Conservation (phyloP, 768 basidiomycete genomes). For the Chalciporus piperatus region DNA sequence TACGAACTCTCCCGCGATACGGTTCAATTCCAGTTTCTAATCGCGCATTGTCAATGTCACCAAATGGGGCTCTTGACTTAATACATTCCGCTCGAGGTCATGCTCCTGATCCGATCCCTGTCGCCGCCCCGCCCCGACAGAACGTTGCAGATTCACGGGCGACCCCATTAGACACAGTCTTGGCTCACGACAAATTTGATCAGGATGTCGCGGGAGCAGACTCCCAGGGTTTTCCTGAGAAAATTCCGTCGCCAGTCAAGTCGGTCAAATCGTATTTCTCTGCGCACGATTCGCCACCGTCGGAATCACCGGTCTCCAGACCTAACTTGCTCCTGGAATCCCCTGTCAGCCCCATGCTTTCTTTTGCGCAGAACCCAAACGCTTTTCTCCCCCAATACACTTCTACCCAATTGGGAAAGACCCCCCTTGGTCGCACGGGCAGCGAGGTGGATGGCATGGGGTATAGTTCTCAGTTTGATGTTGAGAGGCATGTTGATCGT, state of each 20-base stretch:
- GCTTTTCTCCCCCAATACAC: conserved; percentile 37
- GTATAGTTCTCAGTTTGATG: conserved; percentile 58
- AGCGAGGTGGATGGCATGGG: conserved; percentile 37
- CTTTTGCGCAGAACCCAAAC: conserved; percentile 35
- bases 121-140: neutral
- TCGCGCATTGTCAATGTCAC: neutral
- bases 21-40: neutral
- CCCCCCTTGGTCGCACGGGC: conserved; percentile 15
- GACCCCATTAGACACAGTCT: neutral
- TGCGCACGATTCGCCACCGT: conserved; percentile 35
- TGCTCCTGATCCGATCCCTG: neutral
- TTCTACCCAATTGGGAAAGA: conserved; percentile 35
- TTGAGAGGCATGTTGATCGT: conserved; percentile 51
- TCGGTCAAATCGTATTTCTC: conserved; percentile 37
- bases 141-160: neutral
- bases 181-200: conserved; percentile 5
- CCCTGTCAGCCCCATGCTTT: conserved; percentile 32
- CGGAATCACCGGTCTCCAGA: conserved; percentile 22
- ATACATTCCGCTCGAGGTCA: conserved; percentile 5
- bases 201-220: neutral
- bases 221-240: conserved; percentile 1
- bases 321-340: conserved; percentile 32
- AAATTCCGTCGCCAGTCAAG: conserved; percentile 30
- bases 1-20: conserved; percentile 12
- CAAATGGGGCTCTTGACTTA: conserved; percentile 9